These are phyloP conservation scores for Malus orientalis DNA, from an alignment of 306 rosid genomes.

Conservation along the genomic window DNA sequence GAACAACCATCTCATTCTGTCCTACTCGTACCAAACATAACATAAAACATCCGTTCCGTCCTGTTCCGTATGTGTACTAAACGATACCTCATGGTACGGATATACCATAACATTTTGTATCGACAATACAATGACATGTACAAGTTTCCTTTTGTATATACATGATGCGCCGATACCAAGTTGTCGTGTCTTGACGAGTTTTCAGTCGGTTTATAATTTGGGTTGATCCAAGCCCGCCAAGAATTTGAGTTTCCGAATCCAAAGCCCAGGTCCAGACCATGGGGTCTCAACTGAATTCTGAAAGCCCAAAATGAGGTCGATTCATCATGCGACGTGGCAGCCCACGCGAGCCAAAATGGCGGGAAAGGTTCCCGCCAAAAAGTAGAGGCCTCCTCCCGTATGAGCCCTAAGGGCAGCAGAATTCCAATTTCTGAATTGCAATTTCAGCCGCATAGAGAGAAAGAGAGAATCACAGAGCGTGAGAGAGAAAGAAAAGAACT, in stretches of 20 bases:
- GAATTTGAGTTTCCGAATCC: neutral
- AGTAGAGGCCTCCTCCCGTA: neutral
- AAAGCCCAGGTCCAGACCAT: neutral
- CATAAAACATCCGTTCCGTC: too few species aligned
- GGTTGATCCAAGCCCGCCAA: neutral
- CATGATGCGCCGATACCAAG: too few species aligned
- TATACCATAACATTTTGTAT: too few species aligned
- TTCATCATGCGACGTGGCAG: neutral
- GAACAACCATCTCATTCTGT: too few species aligned
- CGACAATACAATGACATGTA: too few species aligned
- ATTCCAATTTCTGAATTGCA: neutral
- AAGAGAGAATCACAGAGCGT: neutral
- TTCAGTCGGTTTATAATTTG: neutral
- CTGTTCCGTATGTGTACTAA: too few species aligned
- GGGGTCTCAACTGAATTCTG: neutral
- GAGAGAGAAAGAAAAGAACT: neutral
- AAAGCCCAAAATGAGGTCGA: neutral
- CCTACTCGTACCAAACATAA: too few species aligned
- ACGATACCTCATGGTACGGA: too few species aligned
- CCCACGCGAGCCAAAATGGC: conserved; percentile 21
- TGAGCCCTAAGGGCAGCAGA: neutral
- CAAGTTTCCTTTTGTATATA: too few species aligned
- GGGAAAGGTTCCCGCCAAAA: conserved; percentile 66
- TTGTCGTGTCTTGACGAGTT: neutral
- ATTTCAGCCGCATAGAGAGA: neutral